Evolutionary conservation across 2,329 filamentous ascomycete genomes (phyloP).

Genomic region (Colletotrichum costaricense): DNA sequence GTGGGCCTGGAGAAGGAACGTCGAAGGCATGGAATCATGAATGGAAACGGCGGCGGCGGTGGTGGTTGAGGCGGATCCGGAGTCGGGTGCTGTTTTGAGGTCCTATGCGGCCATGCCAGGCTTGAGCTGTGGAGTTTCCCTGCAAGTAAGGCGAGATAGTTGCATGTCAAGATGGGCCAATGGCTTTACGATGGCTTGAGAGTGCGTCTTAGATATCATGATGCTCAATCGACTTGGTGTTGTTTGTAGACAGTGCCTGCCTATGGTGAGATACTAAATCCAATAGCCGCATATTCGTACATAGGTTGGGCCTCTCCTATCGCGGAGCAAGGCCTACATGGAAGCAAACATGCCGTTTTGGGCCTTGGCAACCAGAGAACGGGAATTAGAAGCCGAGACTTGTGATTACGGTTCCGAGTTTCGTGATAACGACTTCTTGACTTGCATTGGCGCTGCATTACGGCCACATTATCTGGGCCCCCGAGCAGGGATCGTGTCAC

Average conservation of each 20-base stretch:
- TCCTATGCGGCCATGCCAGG: neutral
- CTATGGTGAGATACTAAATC: neutral
- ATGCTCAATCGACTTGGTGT: neutral
- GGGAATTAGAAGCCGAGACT: neutral
- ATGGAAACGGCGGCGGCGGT: neutral
- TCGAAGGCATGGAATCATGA: neutral
- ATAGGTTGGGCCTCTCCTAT: neutral
- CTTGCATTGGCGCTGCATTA: conserved; percentile 7
- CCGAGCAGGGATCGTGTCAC: neutral
- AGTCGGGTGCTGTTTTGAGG: neutral
- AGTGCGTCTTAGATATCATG: neutral
- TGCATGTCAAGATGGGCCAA: conserved; percentile 15
- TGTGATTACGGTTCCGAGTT: neutral
- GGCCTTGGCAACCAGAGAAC: neutral
- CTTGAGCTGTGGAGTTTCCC: neutral
- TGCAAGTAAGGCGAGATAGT: conserved; percentile 12
- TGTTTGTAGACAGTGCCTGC: too few relatives aligned
- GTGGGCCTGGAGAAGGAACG: conserved; percentile 19
- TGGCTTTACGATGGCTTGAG: neutral
- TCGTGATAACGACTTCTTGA: neutral
- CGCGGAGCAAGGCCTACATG: too few relatives aligned
- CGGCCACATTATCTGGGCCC: neutral
- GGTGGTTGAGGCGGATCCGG: neutral
- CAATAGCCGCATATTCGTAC: neutral
- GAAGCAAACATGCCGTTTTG: neutral